Conservation (phyloP, 306 rosid genomes). For the Rosa chinensis region DNA sequence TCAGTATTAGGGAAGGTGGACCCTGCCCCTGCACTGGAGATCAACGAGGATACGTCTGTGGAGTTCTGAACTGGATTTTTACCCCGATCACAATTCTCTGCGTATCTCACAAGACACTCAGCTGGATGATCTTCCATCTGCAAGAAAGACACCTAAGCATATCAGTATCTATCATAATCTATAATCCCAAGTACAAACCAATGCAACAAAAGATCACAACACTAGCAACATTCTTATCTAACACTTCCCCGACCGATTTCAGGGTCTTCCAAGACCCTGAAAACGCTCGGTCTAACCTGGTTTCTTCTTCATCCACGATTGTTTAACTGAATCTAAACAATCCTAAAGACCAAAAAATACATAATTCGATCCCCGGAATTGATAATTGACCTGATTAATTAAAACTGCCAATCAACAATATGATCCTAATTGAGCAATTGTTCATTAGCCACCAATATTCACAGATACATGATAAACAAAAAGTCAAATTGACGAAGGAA, state of each 20-base stretch:
- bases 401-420: slow-evolving; percentile 4
- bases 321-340: background rate
- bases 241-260: background rate
- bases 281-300: background rate
- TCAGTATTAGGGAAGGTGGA: slow-evolving; percentile 38
- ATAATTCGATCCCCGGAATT: background rate
- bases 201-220: background rate
- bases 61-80: slow-evolving; percentile 43
- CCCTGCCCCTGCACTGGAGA: slow-evolving; percentile 42
- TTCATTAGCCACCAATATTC: background rate
- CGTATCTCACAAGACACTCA: slow-evolving; percentile 43
- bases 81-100: slow-evolving; percentile 31
- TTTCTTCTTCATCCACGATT: background rate
- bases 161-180: slow-evolving; percentile 2
- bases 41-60: slow-evolving; percentile 37
- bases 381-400: slow-evolving; percentile 15
- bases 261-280: background rate
- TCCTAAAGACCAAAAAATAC: background rate
- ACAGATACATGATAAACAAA: background rate
- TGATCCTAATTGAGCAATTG: background rate
- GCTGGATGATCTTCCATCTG: slow-evolving; percentile 71
- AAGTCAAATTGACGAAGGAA: background rate
- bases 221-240: background rate
- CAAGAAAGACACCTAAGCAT: slow-evolving; percentile 30
- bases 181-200: background rate